Evolutionary conservation across 768 basidiomycete species (phyloP), one percentile per base, ranked within the genome.

Genomic region (Xerocomus brunneocitrinus): DNA sequence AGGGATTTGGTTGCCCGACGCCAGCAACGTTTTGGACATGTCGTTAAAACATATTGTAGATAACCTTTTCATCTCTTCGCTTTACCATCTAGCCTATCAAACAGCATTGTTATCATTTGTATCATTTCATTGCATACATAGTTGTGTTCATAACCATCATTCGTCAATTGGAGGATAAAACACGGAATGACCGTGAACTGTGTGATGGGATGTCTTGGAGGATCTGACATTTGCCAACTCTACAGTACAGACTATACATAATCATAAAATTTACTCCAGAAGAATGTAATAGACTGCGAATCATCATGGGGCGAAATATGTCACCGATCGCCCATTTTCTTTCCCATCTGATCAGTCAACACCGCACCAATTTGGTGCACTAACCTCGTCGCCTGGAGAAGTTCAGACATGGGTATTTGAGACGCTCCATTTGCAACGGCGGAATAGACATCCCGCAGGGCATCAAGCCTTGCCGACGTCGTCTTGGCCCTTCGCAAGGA

Each of bases 351-450:
- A 55, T 78, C 76, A 30, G 74, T 78, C 54, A 83, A 58, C 30
- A 70, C 69, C 14, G 70, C 67, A 36, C 76, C 75, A 16, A 84
- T 76, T 58, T 74, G 69, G 56, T 78, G 73, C 5, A 77, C 74
- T 30, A 81, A 58, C 34, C 61, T 69, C 16, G 74, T 73, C 8
- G 78, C 79, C 27, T 75, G 73, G 13, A 78, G 57, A 13, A 83
- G 71, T 56, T 82, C 80, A 24, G 77, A 68, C 25, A 77, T 66
- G 14, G 77, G 71, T 31, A 78, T 70, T 52, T 83, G 81, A 19
- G 80, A 80, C 8, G 67, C 74, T 8, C 73, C 74, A 12, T 71
- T 69, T 8, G 68, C 56, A 13, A 83, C 59, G 10, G 73, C 72
- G 8, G 72, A 71, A 53, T 77, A 79, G 10, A 78, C 75, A 9